Base-by-base conservation (phyloP, 2,329 filamentous ascomycete species). In the Coleophoma eucalyptorum region DNA sequence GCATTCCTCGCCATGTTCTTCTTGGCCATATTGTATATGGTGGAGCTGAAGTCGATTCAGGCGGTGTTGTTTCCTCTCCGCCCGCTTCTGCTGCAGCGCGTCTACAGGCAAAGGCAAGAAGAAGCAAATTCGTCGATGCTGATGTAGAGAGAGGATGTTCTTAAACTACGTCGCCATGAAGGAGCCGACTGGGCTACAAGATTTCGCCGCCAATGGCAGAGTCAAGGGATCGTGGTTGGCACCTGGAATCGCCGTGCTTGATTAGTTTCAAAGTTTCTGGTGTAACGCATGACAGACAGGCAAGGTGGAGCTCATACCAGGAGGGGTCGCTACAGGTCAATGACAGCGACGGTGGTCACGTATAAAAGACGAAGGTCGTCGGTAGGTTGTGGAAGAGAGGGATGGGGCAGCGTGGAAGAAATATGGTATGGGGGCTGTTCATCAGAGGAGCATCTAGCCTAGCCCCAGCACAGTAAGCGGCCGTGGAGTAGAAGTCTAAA, bases 21-120 rank as follows among this genome's bases (percentile, higher is more conserved):
- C 54, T 62, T 65, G 8, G 58, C 59, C 63, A 65, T 65, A 10
- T 43, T 62, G 49, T 46, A 42, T 19, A 38, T 8, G 6, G 26
- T 40, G 34, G 34, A 37, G 18, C 45, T 38, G n/a, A 50, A 34
- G 42, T 44, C 50, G 42, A 35, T 38, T 48, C 32, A 44, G 33
- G 26, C 5, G 18, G 40, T 19, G 12, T 18, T 42, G 40, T 18
- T 42, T 43, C 18, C 12, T 20, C 32, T 49, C 26, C 43, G 43
- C 16, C 19, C 46, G 19, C 31, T 18, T 18, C 12, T 42, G 18
- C 18, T 7, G 18, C 15, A 5, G 16, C 21, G 26, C 26, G 26
- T 26, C 26, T 3, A 26, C 26, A 26, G 26, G 26, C 26, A 26
- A 26, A 26, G 26, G 26, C 26, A 26, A 26, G 26, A 26, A 26